Base-by-base conservation (phyloP, 331 rosid species). In the Malus hybrid region DNA sequence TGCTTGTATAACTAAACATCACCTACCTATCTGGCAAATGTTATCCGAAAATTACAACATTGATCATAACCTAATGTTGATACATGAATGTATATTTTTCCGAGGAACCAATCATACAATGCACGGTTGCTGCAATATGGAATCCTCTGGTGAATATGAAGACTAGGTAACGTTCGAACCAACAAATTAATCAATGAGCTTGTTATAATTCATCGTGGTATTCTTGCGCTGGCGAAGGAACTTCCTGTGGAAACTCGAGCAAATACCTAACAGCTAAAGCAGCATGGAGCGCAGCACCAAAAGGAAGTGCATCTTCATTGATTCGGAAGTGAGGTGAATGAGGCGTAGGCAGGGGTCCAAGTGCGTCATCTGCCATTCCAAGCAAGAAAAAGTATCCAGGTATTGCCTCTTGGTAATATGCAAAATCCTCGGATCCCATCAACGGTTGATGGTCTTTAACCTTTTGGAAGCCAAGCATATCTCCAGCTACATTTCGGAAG, bases 241-340 rank as follows among this genome's bases (percentile, higher is more conserved):
- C 73, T 19, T 75, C 76, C 63, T 73, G 77, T 28, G 78, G 90
- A 75, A 79, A 48, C 31, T 86, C 82, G 46, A 67, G 85, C 77
- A 93, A 91, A 83, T 82, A 91, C 60, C 77, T 84, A 54, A 86
- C 29, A 42, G 96, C 97, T 61, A 93, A 77, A 46, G 93, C 85
- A 54, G 98, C 97, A 70, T 91, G 97, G 77, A 93, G 92, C 36
- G 98, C 98, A 80, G 98, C 97, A 4, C 98, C 98, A 42, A 85
- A 88, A 63, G 96, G 87, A 56, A 91, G 82, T 33, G 79, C 89
- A 54, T 88, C 97, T 86, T 93, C 98, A 5, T 89, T 89, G 83
- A 93, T 69, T 66, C 72, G 68, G 84, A 86, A 89, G 84, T 81
- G 63, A 2, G 93, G 87, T 2, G 96, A 86, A 84, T 93, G 98